Evolutionary conservation across 176 grass and related monocot species (phyloP).

Genomic region (Cocos nucifera): DNA sequence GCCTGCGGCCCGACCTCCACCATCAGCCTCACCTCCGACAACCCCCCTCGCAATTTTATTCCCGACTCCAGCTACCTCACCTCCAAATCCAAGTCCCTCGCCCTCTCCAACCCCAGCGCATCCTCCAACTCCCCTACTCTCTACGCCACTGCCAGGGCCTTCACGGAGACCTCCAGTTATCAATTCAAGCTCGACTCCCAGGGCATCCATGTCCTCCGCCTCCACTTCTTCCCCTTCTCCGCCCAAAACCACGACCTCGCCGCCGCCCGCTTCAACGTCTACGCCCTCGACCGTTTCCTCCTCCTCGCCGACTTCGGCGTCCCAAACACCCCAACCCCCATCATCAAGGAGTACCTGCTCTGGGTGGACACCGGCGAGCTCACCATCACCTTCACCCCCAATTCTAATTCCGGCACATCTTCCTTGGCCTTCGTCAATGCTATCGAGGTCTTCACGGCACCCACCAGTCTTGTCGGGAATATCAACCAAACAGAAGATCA

Average conservation of each 20-base stretch:
- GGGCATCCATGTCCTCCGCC: conserved; percentile 50
- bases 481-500: not conserved
- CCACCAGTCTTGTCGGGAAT: not conserved
- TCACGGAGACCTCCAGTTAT: conserved; percentile 27
- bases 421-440: conserved; percentile 39
- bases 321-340: conserved; percentile 2
- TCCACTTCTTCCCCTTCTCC: conserved; percentile 72
- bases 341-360: conserved; percentile 67
- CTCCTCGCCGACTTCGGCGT: conserved; percentile 34
- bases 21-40: conserved; percentile 18
- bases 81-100: too few species aligned
- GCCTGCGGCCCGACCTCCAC: conserved; percentile 33
- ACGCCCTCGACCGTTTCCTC: conserved; percentile 14
- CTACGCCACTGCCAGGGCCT: conserved; percentile 47
- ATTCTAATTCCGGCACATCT: not conserved
- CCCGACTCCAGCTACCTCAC: conserved; percentile 18
- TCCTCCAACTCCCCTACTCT: conserved; percentile 16
- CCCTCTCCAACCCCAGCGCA: conserved; percentile 7
- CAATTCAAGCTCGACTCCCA: not conserved
- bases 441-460: conserved; percentile 47
- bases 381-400: conserved; percentile 18
- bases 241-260: conserved; percentile 6
- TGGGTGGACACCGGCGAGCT: not conserved
- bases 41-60: conserved; percentile 20
- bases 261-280: conserved; percentile 36